A percentile compares a stretch with the other conserved stretches of the same genome.
These are phyloP conservation scores for Cladosporium cucumerinum DNA, from an alignment of 2,329 filamentous ascomycete species.

Conservation along the genomic window DNA sequence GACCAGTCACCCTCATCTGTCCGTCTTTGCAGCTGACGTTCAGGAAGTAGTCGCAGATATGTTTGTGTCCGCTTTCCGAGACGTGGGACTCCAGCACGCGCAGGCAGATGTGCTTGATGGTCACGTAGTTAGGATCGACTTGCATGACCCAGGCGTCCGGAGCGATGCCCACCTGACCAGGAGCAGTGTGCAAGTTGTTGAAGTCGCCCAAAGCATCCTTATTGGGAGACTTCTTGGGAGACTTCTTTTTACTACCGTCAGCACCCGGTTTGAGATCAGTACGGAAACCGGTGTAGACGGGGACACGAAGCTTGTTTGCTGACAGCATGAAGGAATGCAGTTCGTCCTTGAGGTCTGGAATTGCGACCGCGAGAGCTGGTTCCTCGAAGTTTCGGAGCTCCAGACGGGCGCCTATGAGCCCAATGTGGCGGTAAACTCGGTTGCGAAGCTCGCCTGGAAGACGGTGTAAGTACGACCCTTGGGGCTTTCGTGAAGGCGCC, in stretches of 20 bases:
- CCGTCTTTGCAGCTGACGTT: background rate
- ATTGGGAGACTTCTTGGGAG: background rate
- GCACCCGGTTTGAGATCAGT: background rate
- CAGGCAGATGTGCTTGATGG: constrained; percentile 13
- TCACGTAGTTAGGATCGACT: background rate
- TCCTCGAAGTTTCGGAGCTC: background rate
- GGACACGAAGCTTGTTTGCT: constrained; percentile 6
- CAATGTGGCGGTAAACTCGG: constrained; percentile 19
- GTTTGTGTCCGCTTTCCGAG: background rate
- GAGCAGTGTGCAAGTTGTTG: background rate
- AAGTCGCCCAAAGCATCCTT: background rate
- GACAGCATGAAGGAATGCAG: background rate
- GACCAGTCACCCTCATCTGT: background rate
- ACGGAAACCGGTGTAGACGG: background rate
- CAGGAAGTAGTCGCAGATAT: constrained; percentile 9
- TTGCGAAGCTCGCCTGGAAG: constrained; percentile 22
- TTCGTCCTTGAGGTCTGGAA: constrained; percentile 3
- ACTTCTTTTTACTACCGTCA: too few species aligned
- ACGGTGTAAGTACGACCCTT: constrained; percentile 10
- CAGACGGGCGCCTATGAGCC: background rate
- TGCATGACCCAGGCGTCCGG: background rate
- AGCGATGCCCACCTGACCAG: background rate
- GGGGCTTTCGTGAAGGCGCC: background rate
- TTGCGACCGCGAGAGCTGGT: background rate
- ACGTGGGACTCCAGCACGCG: background rate